A percentile compares a stretch with the other conserved stretches of the same genome.
Evolutionary conservation across 2,329 filamentous ascomycete species (phyloP).

Genomic region (Penicillium sp.): DNA sequence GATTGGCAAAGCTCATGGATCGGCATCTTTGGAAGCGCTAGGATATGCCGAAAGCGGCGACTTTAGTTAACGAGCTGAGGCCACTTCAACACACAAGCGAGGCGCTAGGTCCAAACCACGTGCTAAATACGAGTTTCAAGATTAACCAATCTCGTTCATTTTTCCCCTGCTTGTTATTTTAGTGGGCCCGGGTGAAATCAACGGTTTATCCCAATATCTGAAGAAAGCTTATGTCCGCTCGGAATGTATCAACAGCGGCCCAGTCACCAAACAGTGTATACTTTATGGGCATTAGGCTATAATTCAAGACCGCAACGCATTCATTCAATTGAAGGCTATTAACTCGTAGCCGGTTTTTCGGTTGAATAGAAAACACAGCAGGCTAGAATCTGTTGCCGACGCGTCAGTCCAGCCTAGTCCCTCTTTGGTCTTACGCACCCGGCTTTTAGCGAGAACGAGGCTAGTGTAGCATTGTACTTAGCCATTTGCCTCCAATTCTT

Average conservation of each 20-base stretch:
- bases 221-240: neutral
- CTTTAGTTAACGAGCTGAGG: neutral
- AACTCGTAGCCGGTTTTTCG: neutral
- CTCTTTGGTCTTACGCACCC: neutral
- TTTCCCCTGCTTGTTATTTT: neutral
- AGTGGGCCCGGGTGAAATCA: neutral
- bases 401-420: neutral
- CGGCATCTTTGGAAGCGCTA: neutral
- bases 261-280: neutral
- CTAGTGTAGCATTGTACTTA: neutral
- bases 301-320: neutral
- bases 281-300: neutral
- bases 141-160: neutral
- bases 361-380: constrained; percentile 1
- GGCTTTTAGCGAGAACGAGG: neutral
- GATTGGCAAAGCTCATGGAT: neutral
- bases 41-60: neutral
- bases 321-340: too few species aligned
- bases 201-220: neutral
- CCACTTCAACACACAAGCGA: neutral
- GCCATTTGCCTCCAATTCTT: neutral
- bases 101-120: neutral
- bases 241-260: neutral
- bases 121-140: neutral
- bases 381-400: neutral